A percentile compares a stretch with the other conserved stretches of the same genome.
phyloP scores from a whole-genome alignment of 2,329 filamentous ascomycete species.

The Curvularia sp. region DNA sequence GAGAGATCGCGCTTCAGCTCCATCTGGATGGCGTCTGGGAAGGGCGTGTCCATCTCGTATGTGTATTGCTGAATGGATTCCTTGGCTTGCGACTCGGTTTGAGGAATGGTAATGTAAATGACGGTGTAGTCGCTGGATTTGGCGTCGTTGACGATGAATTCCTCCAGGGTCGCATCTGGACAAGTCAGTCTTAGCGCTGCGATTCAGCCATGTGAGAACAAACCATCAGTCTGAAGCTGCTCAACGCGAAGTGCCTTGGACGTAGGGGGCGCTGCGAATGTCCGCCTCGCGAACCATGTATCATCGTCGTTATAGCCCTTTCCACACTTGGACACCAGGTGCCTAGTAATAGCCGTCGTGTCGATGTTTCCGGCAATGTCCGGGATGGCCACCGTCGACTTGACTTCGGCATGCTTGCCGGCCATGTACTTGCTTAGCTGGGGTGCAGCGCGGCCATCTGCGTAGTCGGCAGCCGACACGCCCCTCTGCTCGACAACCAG shows the following conservation, averaged over 20 bases:
- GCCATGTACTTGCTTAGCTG: conserved; percentile 61
- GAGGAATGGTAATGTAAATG: conserved; percentile 73
- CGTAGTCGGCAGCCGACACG: conserved; percentile 73
- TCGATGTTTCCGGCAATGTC: conserved; percentile 62
- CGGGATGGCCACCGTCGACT: conserved; percentile 60
- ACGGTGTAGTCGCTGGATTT: conserved; percentile 69
- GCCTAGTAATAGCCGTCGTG: conserved; percentile 49
- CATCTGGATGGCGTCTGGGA: conserved; percentile 68
- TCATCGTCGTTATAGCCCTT: conserved; percentile 42
- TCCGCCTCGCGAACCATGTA: conserved; percentile 15
- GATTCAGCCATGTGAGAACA: not conserved
- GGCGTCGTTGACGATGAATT: conserved; percentile 50
- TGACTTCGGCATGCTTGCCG: conserved; percentile 59
- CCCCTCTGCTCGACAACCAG: conserved; percentile 79
- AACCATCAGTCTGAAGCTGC: conserved; percentile 33
- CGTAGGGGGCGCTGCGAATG: conserved; percentile 25
- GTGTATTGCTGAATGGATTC: conserved; percentile 28
- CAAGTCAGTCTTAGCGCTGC: conserved; percentile 11
- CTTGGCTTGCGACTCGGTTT: conserved; percentile 39
- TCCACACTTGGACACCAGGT: conserved; percentile 58
- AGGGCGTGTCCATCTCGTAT: conserved; percentile 71
- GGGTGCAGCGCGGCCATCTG: conserved; percentile 58
- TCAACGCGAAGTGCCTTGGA: conserved; percentile 22
- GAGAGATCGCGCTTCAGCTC: conserved; percentile 74
- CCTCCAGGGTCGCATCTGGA: conserved; percentile 34